These are phyloP conservation scores for Boechera stricta DNA, from an alignment of 345 rosid genomes.

Conservation along the genomic window DNA sequence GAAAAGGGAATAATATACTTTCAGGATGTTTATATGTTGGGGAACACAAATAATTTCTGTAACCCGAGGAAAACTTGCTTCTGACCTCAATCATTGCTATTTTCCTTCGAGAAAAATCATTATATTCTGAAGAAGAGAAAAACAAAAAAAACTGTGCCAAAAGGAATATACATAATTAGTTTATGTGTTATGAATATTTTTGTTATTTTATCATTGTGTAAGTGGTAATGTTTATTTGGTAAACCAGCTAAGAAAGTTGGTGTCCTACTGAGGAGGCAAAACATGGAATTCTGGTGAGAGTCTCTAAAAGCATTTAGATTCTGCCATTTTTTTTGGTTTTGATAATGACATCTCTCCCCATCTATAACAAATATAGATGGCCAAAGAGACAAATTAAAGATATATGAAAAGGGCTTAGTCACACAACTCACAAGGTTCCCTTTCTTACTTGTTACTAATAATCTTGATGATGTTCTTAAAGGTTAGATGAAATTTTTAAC, in stretches of 20 bases:
- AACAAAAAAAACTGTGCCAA: conserved; percentile 29
- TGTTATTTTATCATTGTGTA: conserved; percentile 20
- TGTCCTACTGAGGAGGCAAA: conserved; percentile 48
- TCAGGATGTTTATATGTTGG: conserved; percentile 41
- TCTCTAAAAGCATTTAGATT: conserved; percentile 38
- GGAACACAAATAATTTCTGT: conserved; percentile 47
- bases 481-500: neutral
- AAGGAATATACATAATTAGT: conserved; percentile 29
- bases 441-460: conserved; percentile 14
- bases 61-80: conserved; percentile 40
- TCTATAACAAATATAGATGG: conserved; percentile 24
- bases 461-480: conserved; percentile 3
- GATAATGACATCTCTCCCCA: conserved; percentile 42
- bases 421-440: neutral
- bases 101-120: conserved; percentile 34
- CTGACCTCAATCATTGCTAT: conserved; percentile 44
- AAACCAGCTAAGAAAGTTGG: conserved; percentile 45
- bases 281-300: conserved; percentile 42
- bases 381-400: conserved; percentile 12
- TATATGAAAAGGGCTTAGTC: neutral
- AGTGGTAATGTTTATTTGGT: conserved; percentile 39
- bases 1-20: conserved; percentile 28
- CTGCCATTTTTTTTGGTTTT: conserved; percentile 27
- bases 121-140: conserved; percentile 24
- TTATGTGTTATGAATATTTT: conserved; percentile 22